Base-by-base conservation (phyloP, 768 basidiomycete species). In the Russula brevipes region DNA sequence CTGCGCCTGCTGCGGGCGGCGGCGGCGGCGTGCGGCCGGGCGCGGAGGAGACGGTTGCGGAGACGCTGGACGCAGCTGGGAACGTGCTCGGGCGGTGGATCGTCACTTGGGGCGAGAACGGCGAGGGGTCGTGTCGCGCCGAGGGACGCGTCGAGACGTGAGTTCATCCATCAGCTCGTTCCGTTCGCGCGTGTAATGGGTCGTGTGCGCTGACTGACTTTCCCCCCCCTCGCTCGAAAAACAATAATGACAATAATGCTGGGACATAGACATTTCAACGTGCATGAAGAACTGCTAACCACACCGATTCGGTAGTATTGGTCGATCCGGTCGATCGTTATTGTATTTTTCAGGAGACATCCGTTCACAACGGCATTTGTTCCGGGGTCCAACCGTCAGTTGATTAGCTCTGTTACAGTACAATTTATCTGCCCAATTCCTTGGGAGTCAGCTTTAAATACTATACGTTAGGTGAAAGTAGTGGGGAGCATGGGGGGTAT, bases 41-140 rank as follows among this genome's bases (percentile, higher is more conserved):
- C 3, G 69, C 75, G 61, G 85, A 90, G 68, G 90, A 93, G 74
- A 91, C 91, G 0, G 80, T 92, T 1, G 91, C 92, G 14, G 91
- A 92, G 73, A 91, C 88, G 3, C 67, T 78, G 47, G 81, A 87
- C 66, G 72, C 76, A 44, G 75, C 79, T 12, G 88, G 87, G 0
- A 77, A 79, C 16, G 74, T 90, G 14, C 55, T 88, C 9, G 91
- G 91, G 30, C 76, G 88, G 54, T 92, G 91, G 91, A 76, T 90
- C 11, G 90, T 93, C 1, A 79, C 76, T 54, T 93, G 91, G 89
- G 83, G 78, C 16, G 80, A 85, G 66, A 76, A 82, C 42, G 87
- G 87, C 2, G 77, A 78, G 55, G 88, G 89, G 19, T 78, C 72
- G 3, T 92, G 89, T 69, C 78, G 79, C 39, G 77, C 80, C 64